These are phyloP conservation scores for Vigna reflexopilosa DNA, from an alignment of 306 rosid species.

Conservation along the genomic window DNA sequence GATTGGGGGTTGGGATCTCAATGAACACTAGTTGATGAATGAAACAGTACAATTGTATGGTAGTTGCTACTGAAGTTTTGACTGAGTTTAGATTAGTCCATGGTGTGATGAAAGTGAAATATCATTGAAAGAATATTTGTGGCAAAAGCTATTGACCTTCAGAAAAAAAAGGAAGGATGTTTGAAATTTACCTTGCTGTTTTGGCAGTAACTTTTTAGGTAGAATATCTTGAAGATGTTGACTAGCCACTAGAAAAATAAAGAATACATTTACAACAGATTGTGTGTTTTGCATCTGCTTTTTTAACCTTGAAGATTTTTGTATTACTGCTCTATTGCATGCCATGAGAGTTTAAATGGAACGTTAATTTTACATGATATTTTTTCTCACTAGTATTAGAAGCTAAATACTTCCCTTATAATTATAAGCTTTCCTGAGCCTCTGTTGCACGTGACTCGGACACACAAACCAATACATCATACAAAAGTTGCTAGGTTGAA, in stretches of 20 bases:
- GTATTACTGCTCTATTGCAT: constrained; percentile 21
- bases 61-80: constrained; percentile 20
- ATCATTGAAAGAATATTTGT: constrained; percentile 3
- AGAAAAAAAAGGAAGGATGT: neutral
- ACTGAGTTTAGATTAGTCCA: constrained; percentile 4
- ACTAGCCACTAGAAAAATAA: constrained; percentile 26
- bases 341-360: constrained; percentile 18
- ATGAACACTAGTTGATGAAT: constrained; percentile 27
- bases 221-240: constrained; percentile 23
- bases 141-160: constrained; percentile 1
- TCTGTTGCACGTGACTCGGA: constrained; percentile 6
- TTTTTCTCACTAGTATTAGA: neutral
- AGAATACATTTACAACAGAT: neutral
- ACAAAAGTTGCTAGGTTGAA: neutral
- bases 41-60: neutral
- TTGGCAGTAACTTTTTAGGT: constrained; percentile 3
- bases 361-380: neutral
- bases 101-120: constrained; percentile 8
- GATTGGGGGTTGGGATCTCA: constrained; percentile 25
- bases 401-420: constrained; percentile 16
- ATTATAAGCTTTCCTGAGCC: constrained; percentile 8
- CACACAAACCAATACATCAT: neutral
- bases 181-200: constrained; percentile 16
- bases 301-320: constrained; percentile 25
- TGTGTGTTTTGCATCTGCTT: constrained; percentile 8